Percentiles rank a stretch among this genome's conserved stretches.
These are phyloP conservation scores for Pancytospora philotis DNA, from an alignment of 371 early-diverging fungal species.

Conservation along the genomic window DNA sequence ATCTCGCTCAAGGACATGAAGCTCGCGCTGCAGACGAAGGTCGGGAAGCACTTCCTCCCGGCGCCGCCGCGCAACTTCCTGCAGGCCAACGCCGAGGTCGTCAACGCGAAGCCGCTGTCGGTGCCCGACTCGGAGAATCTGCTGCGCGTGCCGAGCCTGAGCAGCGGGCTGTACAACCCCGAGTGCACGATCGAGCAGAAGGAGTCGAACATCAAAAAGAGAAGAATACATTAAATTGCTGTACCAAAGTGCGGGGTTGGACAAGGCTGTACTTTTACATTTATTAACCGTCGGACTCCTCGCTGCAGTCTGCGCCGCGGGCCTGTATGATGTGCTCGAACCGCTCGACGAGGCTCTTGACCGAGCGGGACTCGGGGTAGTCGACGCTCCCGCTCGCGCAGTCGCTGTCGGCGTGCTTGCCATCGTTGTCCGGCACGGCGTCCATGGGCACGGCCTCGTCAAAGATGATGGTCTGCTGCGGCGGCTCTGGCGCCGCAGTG, in stretches of 20 bases:
- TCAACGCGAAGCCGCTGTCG: conserved; percentile 55
- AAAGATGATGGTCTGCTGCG: too few species aligned
- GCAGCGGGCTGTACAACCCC: conserved; percentile 6
- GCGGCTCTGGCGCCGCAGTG: too few species aligned
- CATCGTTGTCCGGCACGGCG: too few species aligned
- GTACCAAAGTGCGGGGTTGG: background rate
- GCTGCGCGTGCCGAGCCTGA: conserved; percentile 46
- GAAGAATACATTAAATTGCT: background rate
- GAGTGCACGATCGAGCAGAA: conserved; percentile 18
- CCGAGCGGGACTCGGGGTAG: too few species aligned
- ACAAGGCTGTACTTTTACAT: background rate
- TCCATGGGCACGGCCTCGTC: too few species aligned
- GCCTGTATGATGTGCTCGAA: too few species aligned
- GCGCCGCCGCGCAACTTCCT: conserved; percentile 59
- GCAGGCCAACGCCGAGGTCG: conserved; percentile 53
- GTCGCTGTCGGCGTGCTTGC: too few species aligned
- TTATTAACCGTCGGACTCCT: too few species aligned
- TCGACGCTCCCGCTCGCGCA: too few species aligned
- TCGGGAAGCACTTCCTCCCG: conserved; percentile 59
- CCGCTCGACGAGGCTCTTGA: too few species aligned
- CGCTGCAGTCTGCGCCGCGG: too few species aligned
- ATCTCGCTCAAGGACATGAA: conserved; percentile 78
- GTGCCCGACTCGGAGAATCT: conserved; percentile 53
- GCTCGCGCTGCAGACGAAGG: conserved; percentile 68
- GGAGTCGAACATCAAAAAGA: conserved; percentile 10